Percentiles rank a stretch among this genome's conserved stretches.
phyloP scores from a whole-genome alignment of 2,329 filamentous ascomycete genomes.

The Dothistroma pini region DNA sequence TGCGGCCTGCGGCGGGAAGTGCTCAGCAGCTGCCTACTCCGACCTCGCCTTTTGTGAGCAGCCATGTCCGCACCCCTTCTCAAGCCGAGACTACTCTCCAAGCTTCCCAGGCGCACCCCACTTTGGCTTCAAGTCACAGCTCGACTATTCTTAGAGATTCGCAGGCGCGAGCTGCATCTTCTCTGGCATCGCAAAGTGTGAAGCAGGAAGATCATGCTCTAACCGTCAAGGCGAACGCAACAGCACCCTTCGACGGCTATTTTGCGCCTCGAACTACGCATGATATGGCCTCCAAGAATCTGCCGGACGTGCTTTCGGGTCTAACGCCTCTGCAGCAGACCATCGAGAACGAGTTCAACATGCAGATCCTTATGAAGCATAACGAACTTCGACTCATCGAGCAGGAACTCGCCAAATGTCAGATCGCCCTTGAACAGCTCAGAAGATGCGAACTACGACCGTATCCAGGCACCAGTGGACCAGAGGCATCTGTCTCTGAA shows the following conservation, averaged over 20 bases:
- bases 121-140: too few species aligned
- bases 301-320: constrained; percentile 9
- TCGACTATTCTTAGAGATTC: neutral
- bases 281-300: constrained; percentile 13
- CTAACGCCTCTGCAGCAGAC: constrained; percentile 60
- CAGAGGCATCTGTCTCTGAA: constrained; percentile 65
- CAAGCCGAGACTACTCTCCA: constrained; percentile 1
- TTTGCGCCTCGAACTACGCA: constrained; percentile 6
- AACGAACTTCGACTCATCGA: constrained; percentile 91
- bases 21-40: constrained; percentile 13
- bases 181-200: neutral
- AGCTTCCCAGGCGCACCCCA: neutral
- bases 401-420: constrained; percentile 93
- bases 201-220: neutral
- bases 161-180: neutral
- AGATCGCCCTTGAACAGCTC: constrained; percentile 87
- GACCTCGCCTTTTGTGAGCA: constrained; percentile 10
- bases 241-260: constrained; percentile 1
- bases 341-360: constrained; percentile 81
- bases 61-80: constrained; percentile 6
- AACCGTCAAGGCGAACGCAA: neutral
- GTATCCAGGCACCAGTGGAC: constrained; percentile 69
- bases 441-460: constrained; percentile 89
- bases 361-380: constrained; percentile 91
- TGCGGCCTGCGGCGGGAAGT: constrained; percentile 33